Evolutionary conservation across 371 early-diverging fungal species (phyloP), one percentile per base, ranked within the genome.

Genomic region (Nematocida minor): DNA sequence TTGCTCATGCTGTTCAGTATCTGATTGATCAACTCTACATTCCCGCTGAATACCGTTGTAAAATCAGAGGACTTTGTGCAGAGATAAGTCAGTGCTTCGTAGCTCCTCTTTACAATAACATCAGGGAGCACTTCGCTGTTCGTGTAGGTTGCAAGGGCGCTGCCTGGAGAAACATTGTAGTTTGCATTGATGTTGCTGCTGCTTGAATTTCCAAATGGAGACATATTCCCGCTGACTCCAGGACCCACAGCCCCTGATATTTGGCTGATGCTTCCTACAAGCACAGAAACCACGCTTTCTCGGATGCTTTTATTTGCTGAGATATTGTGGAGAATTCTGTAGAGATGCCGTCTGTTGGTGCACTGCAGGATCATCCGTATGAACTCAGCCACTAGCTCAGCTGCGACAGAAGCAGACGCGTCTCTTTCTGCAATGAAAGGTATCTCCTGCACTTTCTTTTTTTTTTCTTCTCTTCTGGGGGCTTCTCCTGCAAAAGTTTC

Each of bases 61-160:
- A 55, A 60, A 47, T 69, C 69, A 2, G 67, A 67, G 3, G 69
- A 69, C 31, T 46, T 40, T 9, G 60, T 60, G 69, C 69, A 69
- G 18, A 69, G 47, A 34, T 60, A 69, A 18, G 60, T 60, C 16
- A 69, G 46, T 40, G 60, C 57, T 32, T 69, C 69, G 20, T 60
- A 38, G 11, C 42, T 34, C 27, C 69, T 55, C 38, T 60, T 55
- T 27, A 55, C 44, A 20, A 31, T 40, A 4, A 60, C 36, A 4
- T 42, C 55, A 9, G 57, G 57, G 1, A 27, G 6, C 22, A 57
- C 34, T 57, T 1, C 57, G 29, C 38, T 29, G 29, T 38, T 16
- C 27, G 7, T 31, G 18, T 27, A 31, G 57, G 34, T 38, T 29
- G 4, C 18, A n/a, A n/a, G n/a, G n/a, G n/a, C n/a, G n/a, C n/a